A percentile compares a stretch with the other conserved stretches of the same genome.
These are phyloP conservation scores for Oenanthe sinensis DNA, from an alignment of 129 eudicot genomes.

Conservation along the genomic window DNA sequence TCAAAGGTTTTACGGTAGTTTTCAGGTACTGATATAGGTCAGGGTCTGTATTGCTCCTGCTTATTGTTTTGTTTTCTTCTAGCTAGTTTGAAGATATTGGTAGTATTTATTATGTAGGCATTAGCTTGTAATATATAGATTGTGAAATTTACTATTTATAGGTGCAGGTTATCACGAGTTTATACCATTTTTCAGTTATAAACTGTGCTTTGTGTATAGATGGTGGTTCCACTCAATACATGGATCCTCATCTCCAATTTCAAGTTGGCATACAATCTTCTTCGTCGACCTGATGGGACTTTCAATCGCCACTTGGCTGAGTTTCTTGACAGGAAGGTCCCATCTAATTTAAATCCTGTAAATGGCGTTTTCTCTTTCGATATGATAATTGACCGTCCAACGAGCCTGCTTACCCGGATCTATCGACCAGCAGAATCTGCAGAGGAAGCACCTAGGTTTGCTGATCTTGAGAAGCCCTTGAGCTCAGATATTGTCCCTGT, in stretches of 20 bases:
- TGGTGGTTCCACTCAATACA: slow-evolving; percentile 56
- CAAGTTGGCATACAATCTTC: slow-evolving; percentile 55
- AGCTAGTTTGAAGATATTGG: not conserved
- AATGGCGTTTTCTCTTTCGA: slow-evolving; percentile 69
- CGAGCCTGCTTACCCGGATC: not conserved
- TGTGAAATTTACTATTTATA: not conserved
- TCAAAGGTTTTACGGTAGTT: not conserved
- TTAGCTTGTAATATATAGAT: not conserved
- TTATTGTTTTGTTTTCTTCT: not conserved
- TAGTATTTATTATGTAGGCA: not conserved
- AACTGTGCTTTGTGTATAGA: slow-evolving; percentile 19
- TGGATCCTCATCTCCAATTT: slow-evolving; percentile 63
- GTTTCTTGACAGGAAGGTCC: slow-evolving; percentile 60
- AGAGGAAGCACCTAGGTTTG: slow-evolving; percentile 6
- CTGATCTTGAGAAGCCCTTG: slow-evolving; percentile 38
- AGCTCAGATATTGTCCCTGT: slow-evolving; percentile 40
- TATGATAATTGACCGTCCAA: slow-evolving; percentile 4
- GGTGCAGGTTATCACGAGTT: not conserved
- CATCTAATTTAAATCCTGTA: slow-evolving; percentile 48
- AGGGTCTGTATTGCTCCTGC: not conserved
- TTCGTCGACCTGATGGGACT: slow-evolving; percentile 52
- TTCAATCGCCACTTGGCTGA: slow-evolving; percentile 60
- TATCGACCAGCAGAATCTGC: slow-evolving; percentile 6
- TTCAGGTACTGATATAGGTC: not conserved
- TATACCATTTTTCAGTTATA: not conserved